Percentiles rank a stretch among this genome's conserved stretches.
Conservation (phyloP, 73 alveolate species). For the Uronychia binucleata region DNA sequence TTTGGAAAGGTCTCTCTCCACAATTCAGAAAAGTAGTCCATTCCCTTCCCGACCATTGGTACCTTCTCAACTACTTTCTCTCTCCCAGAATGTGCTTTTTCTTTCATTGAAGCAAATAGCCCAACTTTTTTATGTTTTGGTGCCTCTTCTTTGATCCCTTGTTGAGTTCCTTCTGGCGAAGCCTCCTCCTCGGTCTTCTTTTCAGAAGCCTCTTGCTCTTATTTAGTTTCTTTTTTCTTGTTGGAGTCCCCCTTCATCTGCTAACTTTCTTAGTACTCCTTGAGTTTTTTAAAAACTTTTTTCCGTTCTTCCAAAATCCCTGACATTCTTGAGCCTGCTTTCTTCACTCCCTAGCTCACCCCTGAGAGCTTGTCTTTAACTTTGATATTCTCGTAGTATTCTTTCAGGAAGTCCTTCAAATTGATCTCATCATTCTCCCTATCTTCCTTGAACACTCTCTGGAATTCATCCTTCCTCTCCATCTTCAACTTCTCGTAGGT, state of each 20-base stretch:
- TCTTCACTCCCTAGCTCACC: conserved; percentile 19
- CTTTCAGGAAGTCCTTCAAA: conserved; percentile 47
- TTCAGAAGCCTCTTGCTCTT: conserved; percentile 7
- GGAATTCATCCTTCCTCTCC: conserved; percentile 53
- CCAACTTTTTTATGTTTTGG: conserved; percentile 6
- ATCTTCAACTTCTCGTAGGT: conserved; percentile 10
- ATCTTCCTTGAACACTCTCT: conserved; percentile 32
- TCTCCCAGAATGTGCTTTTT: conserved; percentile 9
- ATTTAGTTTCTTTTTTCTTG: conserved; percentile 1
- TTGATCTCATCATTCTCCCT: conserved; percentile 33
- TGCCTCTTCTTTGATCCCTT: background rate
- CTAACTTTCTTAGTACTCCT: conserved; percentile 1
- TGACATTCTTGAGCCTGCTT: background rate
- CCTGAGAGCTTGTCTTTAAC: conserved; percentile 17
- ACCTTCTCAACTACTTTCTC: conserved; percentile 25
- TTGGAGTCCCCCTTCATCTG: background rate
- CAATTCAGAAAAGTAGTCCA: conserved; percentile 25
- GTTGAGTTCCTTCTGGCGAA: too few species aligned
- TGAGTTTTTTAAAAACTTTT: conserved; percentile 10
- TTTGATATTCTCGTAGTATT: conserved; percentile 11
- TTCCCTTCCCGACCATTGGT: conserved; percentile 23
- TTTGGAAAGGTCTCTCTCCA: conserved; percentile 73
- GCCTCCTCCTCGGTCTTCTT: too few species aligned
- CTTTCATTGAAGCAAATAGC: conserved; percentile 6
- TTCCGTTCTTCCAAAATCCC: conserved; percentile 37